Evolutionary conservation across 208 protist genomes (phyloP), one percentile per base, ranked within the genome.

Genomic region (Sergeia podlipaevii): DNA sequence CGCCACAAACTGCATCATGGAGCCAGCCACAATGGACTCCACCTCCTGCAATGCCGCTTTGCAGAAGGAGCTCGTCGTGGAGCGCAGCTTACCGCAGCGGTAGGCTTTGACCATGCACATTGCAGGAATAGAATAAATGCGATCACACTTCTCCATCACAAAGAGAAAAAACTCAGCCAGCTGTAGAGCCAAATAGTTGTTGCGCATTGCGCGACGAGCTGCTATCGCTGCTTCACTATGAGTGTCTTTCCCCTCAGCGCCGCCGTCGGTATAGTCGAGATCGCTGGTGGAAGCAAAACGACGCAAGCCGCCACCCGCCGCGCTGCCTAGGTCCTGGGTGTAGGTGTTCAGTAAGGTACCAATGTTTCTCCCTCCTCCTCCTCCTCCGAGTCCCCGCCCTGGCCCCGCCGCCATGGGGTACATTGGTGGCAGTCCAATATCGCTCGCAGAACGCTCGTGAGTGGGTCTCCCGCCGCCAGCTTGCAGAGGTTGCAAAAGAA

Each of bases 31-130:
- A n/a, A 88, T 59, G 26, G 42, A 45, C 57, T 90, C 79, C 46
- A 89, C 44, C 32, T 81, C 73, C n/a, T 34, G 41, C 37, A 95
- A 63, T 29, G 92, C 63, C 4, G 41, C 51, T 49, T 78, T 65
- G 50, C 81, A 88, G 57, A 91, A 92, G 30, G 70, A 57, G 53
- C 88, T 95, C 55, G 65, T 60, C 4, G 70, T 44, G 8, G 7
- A 27, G 11, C 28, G 26, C 26, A 15, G 51, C 32, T 45, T 49
- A 7, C 47, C 51, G 38, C 60, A 44, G 27, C 56, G 73, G 64
- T 90, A 91, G 18, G 74, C 80, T 3, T 73, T 52, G 20, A 95
- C 34, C 84, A 92, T 92, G 56, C 76, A 85, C 17, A 92, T 73
- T 8, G 81, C 66, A 13, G 82, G 84, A 6, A 95, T 52, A 37